Evolutionary conservation across 176 grass and related monocot genomes (phyloP).

Genomic region (Zizania latifolia): DNA sequence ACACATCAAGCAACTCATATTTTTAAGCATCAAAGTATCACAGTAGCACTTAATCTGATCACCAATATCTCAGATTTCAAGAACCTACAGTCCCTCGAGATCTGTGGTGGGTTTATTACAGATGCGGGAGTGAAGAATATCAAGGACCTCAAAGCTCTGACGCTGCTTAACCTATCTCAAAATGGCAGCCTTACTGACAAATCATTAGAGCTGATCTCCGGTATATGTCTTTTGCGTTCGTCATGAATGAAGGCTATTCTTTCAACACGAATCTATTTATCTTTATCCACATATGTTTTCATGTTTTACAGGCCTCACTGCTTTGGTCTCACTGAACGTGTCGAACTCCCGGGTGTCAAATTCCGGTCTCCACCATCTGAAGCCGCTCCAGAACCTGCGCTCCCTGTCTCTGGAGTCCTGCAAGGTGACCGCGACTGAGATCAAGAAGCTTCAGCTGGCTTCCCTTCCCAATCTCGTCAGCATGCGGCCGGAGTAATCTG

Average conservation of each 20-base stretch:
- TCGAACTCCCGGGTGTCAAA: conserved; percentile 78
- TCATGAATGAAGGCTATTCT: background rate
- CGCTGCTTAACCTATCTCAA: conserved; percentile 81
- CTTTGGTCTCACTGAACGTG: conserved; percentile 68
- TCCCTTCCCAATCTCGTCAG: conserved; percentile 74
- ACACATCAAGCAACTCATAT: background rate
- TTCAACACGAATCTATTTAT: background rate
- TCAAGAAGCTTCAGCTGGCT: conserved; percentile 77
- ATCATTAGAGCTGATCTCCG: conserved; percentile 76
- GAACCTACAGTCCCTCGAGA: conserved; percentile 74
- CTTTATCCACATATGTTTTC: background rate
- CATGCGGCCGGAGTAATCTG: conserved; percentile 54
- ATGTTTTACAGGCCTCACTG: conserved; percentile 58
- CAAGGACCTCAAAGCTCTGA: conserved; percentile 80
- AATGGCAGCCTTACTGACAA: conserved; percentile 76
- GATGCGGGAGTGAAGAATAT: conserved; percentile 94
- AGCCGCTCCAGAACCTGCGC: conserved; percentile 59
- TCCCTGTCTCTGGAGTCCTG: conserved; percentile 76
- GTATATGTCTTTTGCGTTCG: background rate
- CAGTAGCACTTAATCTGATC: background rate
- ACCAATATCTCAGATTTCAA: conserved; percentile 63
- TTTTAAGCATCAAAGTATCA: background rate
- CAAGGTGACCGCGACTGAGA: conserved; percentile 73
- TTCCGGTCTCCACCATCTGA: conserved; percentile 73
- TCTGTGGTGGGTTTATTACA: conserved; percentile 72